A percentile compares a stretch with the other conserved stretches of the same genome.
phyloP scores from a whole-genome alignment of 176 grass and related monocot genomes.

The Juncus effusus region DNA sequence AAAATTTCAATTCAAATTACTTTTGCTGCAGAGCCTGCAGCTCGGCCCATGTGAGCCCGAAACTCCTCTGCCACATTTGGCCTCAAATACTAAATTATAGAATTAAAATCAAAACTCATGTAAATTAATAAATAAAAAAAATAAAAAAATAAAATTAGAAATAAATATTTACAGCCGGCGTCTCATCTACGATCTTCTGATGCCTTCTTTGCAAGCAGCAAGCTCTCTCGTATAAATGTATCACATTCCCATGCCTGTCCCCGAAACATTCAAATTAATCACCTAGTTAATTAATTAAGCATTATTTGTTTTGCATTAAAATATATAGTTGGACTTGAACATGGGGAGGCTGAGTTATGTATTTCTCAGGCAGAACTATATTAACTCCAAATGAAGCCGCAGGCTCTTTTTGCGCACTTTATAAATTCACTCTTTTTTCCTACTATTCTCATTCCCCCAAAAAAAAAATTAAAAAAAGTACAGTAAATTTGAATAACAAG shows the following conservation, averaged over 20 bases:
- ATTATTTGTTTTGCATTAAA: too few species aligned
- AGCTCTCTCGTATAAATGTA: conserved; percentile 92
- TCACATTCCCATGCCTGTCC: conserved; percentile 83
- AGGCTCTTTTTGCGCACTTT: conserved; percentile 77
- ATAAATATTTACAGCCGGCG: conserved; percentile 72
- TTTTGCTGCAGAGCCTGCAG: conserved; percentile 92
- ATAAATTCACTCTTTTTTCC: conserved; percentile 59
- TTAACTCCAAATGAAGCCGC: conserved; percentile 84
- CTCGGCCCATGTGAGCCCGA: conserved; percentile 64
- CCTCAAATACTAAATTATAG: conserved; percentile 30
- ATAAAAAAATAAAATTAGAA: neutral
- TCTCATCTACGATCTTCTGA: conserved; percentile 96
- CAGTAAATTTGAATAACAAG: too few species aligned
- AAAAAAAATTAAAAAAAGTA: conserved; percentile 16
- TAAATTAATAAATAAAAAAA: too few species aligned
- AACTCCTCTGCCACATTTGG: conserved; percentile 75
- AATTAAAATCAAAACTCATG: too few species aligned
- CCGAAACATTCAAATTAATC: conserved; percentile 32
- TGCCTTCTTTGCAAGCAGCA: conserved; percentile 97
- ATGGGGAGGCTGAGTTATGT: conserved; percentile 90
- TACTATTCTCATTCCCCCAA: conserved; percentile 93
- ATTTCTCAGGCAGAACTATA: conserved; percentile 80
- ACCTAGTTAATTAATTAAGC: too few species aligned
- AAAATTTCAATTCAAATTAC: conserved; percentile 3
- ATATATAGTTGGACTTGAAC: conserved; percentile 82